Percentiles rank a stretch among this genome's conserved stretches.
These are phyloP conservation scores for Fusarium floridanum DNA, from an alignment of 2,329 filamentous ascomycete species.

Conservation along the genomic window DNA sequence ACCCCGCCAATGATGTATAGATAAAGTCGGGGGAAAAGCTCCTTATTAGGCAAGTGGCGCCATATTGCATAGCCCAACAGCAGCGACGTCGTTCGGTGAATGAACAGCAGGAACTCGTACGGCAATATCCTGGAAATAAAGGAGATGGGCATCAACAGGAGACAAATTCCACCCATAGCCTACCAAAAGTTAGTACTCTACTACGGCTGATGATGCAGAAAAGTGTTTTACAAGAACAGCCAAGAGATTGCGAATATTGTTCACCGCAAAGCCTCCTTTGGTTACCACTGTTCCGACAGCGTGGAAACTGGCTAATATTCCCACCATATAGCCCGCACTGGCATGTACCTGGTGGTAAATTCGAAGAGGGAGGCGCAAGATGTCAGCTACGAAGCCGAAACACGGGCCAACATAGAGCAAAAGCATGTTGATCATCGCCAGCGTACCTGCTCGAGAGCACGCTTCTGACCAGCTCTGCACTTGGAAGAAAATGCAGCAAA, in stretches of 20 bases:
- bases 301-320: constrained; percentile 14
- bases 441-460: constrained; percentile 13
- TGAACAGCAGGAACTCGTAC: background rate
- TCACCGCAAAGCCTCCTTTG: constrained; percentile 3
- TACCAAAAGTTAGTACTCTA: background rate
- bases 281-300: constrained; percentile 2
- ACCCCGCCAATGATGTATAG: background rate
- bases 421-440: constrained; percentile 16
- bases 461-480: background rate
- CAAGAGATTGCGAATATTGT: constrained; percentile 2
- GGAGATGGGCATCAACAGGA: background rate
- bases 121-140: background rate
- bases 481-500: constrained; percentile 11
- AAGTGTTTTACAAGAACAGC: constrained; percentile 13
- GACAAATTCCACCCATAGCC: background rate
- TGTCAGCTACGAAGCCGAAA: constrained; percentile 12
- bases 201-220: background rate
- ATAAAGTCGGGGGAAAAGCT: background rate
- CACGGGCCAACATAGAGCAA: constrained; percentile 16
- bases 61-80: background rate
- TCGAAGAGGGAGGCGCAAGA: constrained; percentile 14
- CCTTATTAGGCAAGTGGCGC: background rate
- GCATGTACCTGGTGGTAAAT: constrained; percentile 11
- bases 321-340: constrained; percentile 9
- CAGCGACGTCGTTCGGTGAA: background rate